phyloP scores from a whole-genome alignment of 108 stramenopile species.

The Cyclostephanos invisitatus region DNA sequence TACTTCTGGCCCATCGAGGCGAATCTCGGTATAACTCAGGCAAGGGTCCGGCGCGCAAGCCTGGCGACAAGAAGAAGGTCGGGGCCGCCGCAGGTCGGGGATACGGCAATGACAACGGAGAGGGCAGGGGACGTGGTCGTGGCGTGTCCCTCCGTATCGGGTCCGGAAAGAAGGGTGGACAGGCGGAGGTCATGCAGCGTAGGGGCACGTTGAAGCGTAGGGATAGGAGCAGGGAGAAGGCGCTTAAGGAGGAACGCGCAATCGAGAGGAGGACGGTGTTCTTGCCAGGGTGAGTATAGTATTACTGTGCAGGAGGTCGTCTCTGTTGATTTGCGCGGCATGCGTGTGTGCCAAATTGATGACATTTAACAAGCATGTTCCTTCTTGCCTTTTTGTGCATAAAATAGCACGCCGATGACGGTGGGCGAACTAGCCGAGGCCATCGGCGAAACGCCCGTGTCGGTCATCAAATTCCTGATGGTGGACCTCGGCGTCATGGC shows the following conservation, averaged over 20 bases:
- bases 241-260: slow-evolving; percentile 61
- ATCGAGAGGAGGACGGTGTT: slow-evolving; percentile 71
- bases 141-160: slow-evolving; percentile 71
- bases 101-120: slow-evolving; percentile 10
- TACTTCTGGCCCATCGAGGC: slow-evolving; percentile 2
- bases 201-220: slow-evolving; percentile 77
- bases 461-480: slow-evolving; percentile 95
- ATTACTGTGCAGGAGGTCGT: no score
- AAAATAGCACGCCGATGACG: slow-evolving; percentile 68
- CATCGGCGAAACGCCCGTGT: slow-evolving; percentile 83
- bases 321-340: background rate
- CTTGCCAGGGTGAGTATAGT: slow-evolving; percentile 76
- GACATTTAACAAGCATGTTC: background rate
- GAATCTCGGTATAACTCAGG: slow-evolving; percentile 23
- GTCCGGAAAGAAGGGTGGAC: slow-evolving; percentile 63
- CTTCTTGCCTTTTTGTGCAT: background rate
- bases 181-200: slow-evolving; percentile 46
- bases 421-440: slow-evolving; percentile 81
- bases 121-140: slow-evolving; percentile 27
- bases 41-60: slow-evolving; percentile 37
- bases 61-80: slow-evolving; percentile 28
- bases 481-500: slow-evolving; percentile 94
- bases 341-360: slow-evolving; percentile 9
- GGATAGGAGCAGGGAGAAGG: slow-evolving; percentile 72
- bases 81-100: slow-evolving; percentile 22